These are phyloP conservation scores for Macrophomina pseudophaseolina DNA, from an alignment of 2,329 filamentous ascomycete genomes.

Conservation along the genomic window DNA sequence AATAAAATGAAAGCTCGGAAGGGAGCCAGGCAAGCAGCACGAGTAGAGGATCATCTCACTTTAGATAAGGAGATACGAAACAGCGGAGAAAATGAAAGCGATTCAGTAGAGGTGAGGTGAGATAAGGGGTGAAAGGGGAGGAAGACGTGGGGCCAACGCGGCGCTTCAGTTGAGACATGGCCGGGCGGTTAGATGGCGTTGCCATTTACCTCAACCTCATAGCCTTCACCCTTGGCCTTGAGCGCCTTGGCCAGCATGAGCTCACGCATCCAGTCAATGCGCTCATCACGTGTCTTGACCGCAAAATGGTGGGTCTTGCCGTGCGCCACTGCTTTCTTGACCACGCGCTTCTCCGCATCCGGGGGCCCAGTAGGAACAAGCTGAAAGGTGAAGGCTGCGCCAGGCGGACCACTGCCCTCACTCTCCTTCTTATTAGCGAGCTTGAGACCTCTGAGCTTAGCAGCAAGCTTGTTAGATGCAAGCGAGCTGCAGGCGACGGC, in stretches of 20 bases:
- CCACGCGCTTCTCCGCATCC: constrained; percentile 45
- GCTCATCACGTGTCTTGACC: constrained; percentile 82
- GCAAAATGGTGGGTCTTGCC: constrained; percentile 94
- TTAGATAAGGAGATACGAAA: neutral
- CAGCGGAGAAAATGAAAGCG: constrained; percentile 1
- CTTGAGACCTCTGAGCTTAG: constrained; percentile 80
- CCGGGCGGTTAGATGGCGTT: constrained; percentile 29
- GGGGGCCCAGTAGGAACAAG: constrained; percentile 62
- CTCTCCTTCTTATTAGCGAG: constrained; percentile 61
- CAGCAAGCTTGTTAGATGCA: constrained; percentile 80
- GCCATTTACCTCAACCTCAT: constrained; percentile 81
- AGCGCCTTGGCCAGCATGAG: constrained; percentile 88
- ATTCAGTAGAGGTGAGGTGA: neutral
- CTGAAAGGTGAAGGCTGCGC: constrained; percentile 77
- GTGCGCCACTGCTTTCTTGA: constrained; percentile 52
- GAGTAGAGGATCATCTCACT: neutral
- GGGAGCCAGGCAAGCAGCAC: neutral
- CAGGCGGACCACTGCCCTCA: constrained; percentile 59
- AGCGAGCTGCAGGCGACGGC: constrained; percentile 82
- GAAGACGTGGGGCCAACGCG: constrained; percentile 2
- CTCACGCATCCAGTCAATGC: constrained; percentile 97
- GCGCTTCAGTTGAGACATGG: constrained; percentile 9
- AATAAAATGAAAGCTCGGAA: constrained; percentile 3
- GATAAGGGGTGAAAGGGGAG: neutral
- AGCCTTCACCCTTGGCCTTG: constrained; percentile 82